Evolutionary conservation across 257 asterid species (phyloP).

Genomic region (Eustoma russellianum): DNA sequence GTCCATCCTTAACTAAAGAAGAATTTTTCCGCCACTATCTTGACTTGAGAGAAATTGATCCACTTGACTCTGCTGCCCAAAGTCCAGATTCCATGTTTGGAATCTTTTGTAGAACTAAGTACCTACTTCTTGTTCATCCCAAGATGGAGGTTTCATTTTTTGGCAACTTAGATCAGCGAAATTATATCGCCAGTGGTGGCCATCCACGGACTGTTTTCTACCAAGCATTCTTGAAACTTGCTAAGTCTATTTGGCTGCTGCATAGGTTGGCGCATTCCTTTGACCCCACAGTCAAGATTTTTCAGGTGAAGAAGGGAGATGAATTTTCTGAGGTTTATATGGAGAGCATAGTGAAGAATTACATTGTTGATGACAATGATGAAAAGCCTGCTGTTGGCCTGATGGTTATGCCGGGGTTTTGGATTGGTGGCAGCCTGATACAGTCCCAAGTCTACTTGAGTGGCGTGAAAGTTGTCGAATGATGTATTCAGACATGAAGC

Average conservation of each 20-base stretch:
- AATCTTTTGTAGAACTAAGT: slow-evolving; percentile 71
- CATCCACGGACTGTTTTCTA: slow-evolving; percentile 95
- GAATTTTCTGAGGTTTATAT: slow-evolving; percentile 91
- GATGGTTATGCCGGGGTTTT: slow-evolving; percentile 98
- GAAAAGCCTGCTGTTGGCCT: slow-evolving; percentile 79
- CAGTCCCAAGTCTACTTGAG: slow-evolving; percentile 85
- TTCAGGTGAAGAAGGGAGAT: slow-evolving; percentile 67
- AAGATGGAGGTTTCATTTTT: slow-evolving; percentile 96
- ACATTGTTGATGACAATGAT: slow-evolving; percentile 42
- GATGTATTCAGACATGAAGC: slow-evolving; percentile 15
- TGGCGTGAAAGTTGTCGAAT: slow-evolving; percentile 60
- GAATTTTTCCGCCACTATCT: slow-evolving; percentile 58
- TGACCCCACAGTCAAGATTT: slow-evolving; percentile 66
- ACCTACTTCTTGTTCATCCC: slow-evolving; percentile 62
- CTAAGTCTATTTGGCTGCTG: slow-evolving; percentile 85
- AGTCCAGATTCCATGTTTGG: slow-evolving; percentile 62
- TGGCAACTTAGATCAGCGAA: slow-evolving; percentile 80
- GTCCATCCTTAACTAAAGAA: slow-evolving; percentile 30
- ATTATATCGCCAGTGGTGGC: slow-evolving; percentile 64
- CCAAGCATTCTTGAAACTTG: slow-evolving; percentile 87
- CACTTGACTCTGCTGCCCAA: slow-evolving; percentile 78
- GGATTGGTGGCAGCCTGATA: slow-evolving; percentile 84
- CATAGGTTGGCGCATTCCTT: slow-evolving; percentile 81
- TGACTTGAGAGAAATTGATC: slow-evolving; percentile 71
- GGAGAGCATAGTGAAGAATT: slow-evolving; percentile 77